Base-by-base conservation (phyloP, 2,329 filamentous ascomycete genomes). In the Aspergillus caelatus region DNA sequence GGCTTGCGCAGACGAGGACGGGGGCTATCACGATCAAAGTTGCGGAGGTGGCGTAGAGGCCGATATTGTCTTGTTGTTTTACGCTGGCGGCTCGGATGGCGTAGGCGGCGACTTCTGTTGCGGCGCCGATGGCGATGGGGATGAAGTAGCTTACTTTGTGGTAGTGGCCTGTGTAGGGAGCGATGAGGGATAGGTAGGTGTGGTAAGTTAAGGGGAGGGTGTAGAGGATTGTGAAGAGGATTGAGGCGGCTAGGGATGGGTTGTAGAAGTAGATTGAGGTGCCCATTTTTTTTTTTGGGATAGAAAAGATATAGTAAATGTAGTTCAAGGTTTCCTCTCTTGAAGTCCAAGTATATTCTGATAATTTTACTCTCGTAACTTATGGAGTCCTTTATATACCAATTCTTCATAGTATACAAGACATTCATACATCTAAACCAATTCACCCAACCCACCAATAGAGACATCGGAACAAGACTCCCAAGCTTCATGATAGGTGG, bases 11-110 rank as follows among this genome's bases (percentile, higher is more conserved):
- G 56, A 84, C 71, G 58, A 85, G 78, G 48, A 84, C 75, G 0
- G 83, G 83, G 0, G 82, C 81, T 46, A 85, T 74, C 14, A 84
- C 79, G n/a, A 83, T 80, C 26, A 82, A 73, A 0, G 77, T 78
- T 5, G 76, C 66, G 1, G 76, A 79, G 45, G 75, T 66, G 6
- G 82, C 76, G 59, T 81, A 83, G 1, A 80, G 71, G 1, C 71
- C 68, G 43, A 83, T 72, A 6, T 76, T 68, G 8, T 70, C 67
- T 26, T 74, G 73, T 39, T 77, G 66, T 60, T 77, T 74, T 43
- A 76, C 70, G 19, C 77, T 81, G 50, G 78, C 76, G 16, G 74
- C 72, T 19, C 81, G 77, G 23, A 78, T 65, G 23, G 70, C 72
- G 67, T 84, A 84, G 3, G 78, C 81, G 3, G 68, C 77, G 2